phyloP scores from a whole-genome alignment of 495 filamentous ascomycete species.

The Corynascus novoguineensis region DNA sequence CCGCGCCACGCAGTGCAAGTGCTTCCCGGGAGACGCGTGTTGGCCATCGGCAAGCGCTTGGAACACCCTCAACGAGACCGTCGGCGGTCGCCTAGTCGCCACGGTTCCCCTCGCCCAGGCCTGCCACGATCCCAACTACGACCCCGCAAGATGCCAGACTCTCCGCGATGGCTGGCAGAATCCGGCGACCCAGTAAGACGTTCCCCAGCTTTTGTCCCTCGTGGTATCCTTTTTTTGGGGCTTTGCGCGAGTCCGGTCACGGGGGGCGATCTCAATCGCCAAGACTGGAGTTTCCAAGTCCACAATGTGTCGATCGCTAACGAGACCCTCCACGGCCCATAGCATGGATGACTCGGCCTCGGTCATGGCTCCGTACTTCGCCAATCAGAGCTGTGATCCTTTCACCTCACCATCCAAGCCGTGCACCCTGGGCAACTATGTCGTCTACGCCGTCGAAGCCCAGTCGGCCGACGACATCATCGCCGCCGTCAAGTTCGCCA shows the following conservation, averaged over 20 bases:
- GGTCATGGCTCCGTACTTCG: constrained; percentile 42
- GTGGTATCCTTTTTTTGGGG: neutral
- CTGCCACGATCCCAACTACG: constrained; percentile 40
- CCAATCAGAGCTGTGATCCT: constrained; percentile 39
- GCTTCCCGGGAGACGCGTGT: constrained; percentile 45
- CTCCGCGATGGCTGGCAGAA: constrained; percentile 26
- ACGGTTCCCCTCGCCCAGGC: constrained; percentile 47
- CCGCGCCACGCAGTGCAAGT: constrained; percentile 36
- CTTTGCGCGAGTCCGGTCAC: constrained; percentile 9
- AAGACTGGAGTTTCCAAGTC: neutral
- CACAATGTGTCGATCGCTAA: constrained; percentile 20
- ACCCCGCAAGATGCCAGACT: constrained; percentile 21
- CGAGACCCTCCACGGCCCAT: constrained; percentile 26
- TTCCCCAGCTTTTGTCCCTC: neutral
- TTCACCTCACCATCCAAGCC: constrained; percentile 22
- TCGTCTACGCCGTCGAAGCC: constrained; percentile 51
- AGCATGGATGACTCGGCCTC: constrained; percentile 43
- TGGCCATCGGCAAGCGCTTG: constrained; percentile 45
- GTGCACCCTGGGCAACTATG: constrained; percentile 55
- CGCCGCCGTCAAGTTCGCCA: constrained; percentile 45
- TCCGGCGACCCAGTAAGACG: constrained; percentile 30
- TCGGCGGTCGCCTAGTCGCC: constrained; percentile 43
- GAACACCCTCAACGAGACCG: constrained; percentile 40
- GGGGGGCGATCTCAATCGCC: neutral
- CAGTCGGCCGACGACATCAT: constrained; percentile 33